Percentiles rank a stretch among this genome's conserved stretches.
phyloP scores from a whole-genome alignment of 768 basidiomycete species.

The Lactifluus subvellereus region DNA sequence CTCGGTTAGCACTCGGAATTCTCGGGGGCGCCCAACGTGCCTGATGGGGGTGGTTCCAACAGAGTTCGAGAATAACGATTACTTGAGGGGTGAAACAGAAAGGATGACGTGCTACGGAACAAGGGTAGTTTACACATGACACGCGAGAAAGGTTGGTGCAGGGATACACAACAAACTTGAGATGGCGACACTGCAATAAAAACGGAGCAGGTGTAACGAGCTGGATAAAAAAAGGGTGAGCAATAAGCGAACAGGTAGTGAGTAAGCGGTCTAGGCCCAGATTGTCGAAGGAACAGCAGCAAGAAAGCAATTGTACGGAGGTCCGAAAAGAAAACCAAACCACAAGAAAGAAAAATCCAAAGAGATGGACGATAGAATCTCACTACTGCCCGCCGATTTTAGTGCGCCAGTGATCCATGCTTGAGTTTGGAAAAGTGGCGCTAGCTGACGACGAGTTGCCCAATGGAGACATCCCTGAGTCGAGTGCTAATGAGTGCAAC shows the following conservation, averaged over 20 bases:
- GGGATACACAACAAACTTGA: conserved; percentile 14
- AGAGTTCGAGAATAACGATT: conserved; percentile 18
- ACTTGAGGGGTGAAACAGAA: conserved; percentile 14
- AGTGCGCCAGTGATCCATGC: conserved; percentile 19
- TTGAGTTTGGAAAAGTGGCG: conserved; percentile 8
- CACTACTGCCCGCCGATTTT: conserved; percentile 17
- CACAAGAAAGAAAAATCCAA: conserved; percentile 3
- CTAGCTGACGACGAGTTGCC: background rate
- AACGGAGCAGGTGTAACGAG: conserved; percentile 14
- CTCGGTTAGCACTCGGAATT: conserved; percentile 10
- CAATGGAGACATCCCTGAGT: conserved; percentile 12
- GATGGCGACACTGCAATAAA: conserved; percentile 11
- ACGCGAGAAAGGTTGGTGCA: conserved; percentile 6
- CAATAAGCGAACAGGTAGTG: background rate
- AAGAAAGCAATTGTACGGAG: conserved; percentile 16
- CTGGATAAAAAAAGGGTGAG: background rate
- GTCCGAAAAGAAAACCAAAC: background rate
- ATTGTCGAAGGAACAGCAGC: conserved; percentile 6
- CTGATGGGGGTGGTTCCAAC: conserved; percentile 4
- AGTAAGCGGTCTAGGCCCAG: conserved; percentile 8
- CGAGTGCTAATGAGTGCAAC: conserved; percentile 11
- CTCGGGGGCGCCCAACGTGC: conserved; percentile 4
- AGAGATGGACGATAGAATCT: background rate
- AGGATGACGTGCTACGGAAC: conserved; percentile 11
- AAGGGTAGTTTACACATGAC: conserved; percentile 20